Evolutionary conservation across 495 filamentous ascomycete genomes (phyloP), one percentile per base, ranked within the genome.

Genomic region (Aspergillus ostianus): DNA sequence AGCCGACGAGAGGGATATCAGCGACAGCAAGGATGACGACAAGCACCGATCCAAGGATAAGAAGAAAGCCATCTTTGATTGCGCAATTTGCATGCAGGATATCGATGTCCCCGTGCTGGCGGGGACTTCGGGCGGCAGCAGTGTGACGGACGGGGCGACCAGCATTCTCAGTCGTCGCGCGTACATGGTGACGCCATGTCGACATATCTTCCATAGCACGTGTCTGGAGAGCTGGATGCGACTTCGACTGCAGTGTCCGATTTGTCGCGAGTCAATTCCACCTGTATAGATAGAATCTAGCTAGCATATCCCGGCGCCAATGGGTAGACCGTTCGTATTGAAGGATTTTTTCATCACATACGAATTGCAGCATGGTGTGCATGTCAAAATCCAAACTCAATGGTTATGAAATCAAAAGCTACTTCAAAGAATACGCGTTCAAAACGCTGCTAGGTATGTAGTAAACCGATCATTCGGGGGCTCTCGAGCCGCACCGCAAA

Each of bases 201-300:
- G 91, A 55, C 94, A 98, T 77, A 93, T 97, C 23, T 98, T 98
- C 70, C 94, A 98, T 69, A 95, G 89, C 50, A 79, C 84, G 53
- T 98, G 94, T 70, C 78, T 98, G 67, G 93, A 98, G 73, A 93
- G 91, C 41, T 98, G 94, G 94, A 95, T 97, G 89, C 82, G 87
- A 66, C 91, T 93, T 69, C 77, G 94, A 56, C 72, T 98, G 68
- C 90, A 94, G 74, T 98, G 94, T 79, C 94, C 94, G 6, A 97
- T 97, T 64, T 98, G 94, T 76, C 84, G 94, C 66, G 93, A 97
- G 76, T 85, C 86, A 62, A 73, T 97, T 63, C 92, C 92, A 56
- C 90, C 92, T 56, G 75, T 96, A 68, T 97, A 81, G 54, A 61
- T 97, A 81, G 54, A 61, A 61, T 55, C 18, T 55, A 51, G 36